Percentiles rank a stretch among this genome's conserved stretches.
These are phyloP conservation scores for Dryadomyces quercivorus DNA, from an alignment of 2,329 filamentous ascomycete species.

Conservation along the genomic window DNA sequence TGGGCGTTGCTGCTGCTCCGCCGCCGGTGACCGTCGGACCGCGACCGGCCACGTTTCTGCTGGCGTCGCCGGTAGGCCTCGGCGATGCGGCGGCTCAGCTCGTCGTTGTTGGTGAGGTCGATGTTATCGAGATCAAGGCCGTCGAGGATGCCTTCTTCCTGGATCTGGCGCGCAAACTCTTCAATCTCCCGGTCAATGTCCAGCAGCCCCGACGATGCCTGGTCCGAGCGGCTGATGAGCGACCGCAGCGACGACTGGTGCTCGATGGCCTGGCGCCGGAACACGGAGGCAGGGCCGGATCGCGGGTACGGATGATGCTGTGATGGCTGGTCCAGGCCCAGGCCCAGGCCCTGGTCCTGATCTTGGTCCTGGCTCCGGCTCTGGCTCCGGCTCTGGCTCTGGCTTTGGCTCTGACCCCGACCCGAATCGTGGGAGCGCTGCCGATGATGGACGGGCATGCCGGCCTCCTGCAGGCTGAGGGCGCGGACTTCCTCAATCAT, in stretches of 20 bases:
- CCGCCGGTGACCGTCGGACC: constrained; percentile 32
- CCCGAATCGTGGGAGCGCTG: constrained; percentile 20
- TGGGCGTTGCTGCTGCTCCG: constrained; percentile 24
- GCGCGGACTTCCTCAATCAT: constrained; percentile 60
- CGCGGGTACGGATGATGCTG: not conserved
- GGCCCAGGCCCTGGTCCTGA: too few species aligned
- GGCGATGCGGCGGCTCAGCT: constrained; percentile 80
- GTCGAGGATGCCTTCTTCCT: constrained; percentile 56
- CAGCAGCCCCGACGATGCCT: constrained; percentile 38
- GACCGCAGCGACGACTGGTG: constrained; percentile 85
- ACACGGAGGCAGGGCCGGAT: not conserved
- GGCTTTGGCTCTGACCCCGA: not conserved
- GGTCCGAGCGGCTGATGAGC: constrained; percentile 67
- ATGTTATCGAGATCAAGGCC: constrained; percentile 83
- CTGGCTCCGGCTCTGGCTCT: not conserved
- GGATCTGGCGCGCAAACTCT: constrained; percentile 72
- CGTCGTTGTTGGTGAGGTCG: constrained; percentile 72
- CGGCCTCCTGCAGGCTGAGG: constrained; percentile 57
- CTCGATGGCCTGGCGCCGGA: constrained; percentile 49
- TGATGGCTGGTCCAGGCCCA: not conserved
- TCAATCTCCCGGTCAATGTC: constrained; percentile 83
- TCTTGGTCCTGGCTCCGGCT: not conserved
- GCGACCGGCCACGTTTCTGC: constrained; percentile 53
- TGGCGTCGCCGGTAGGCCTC: constrained; percentile 76
- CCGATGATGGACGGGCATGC: constrained; percentile 18